Evolutionary conservation across 2,329 filamentous ascomycete genomes (phyloP).

Genomic region (Stachybotrys elegans): DNA sequence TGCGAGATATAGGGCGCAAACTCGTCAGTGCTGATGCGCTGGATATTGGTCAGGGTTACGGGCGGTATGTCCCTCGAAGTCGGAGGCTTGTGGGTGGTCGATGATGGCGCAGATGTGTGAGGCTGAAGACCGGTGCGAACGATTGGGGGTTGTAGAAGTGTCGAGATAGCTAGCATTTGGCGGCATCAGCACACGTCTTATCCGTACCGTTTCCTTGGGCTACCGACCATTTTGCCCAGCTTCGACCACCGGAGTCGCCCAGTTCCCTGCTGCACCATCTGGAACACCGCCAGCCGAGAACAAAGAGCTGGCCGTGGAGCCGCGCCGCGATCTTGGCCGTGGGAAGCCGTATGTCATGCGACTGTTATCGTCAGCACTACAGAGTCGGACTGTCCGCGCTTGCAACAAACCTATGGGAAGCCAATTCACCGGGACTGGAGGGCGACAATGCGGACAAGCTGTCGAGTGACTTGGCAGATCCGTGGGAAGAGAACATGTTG

Average conservation of each 20-base stretch:
- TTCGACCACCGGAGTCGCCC: slow-evolving; percentile 57
- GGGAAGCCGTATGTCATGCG: slow-evolving; percentile 38
- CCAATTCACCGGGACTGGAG: slow-evolving; percentile 48
- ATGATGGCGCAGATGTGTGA: slow-evolving; percentile 63
- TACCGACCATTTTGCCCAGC: slow-evolving; percentile 74
- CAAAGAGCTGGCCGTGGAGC: slow-evolving; percentile 82
- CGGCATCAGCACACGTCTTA: slow-evolving; percentile 9
- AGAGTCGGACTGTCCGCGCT: no score
- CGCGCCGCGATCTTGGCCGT: slow-evolving; percentile 57
- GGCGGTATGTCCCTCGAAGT: slow-evolving; percentile 88
- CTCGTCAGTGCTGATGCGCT: slow-evolving; percentile 70
- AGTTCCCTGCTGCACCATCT: slow-evolving; percentile 59
- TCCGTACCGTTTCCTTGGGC: neutral
- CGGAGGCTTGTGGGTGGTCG: slow-evolving; percentile 75
- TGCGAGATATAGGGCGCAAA: slow-evolving; percentile 83
- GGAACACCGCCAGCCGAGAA: slow-evolving; percentile 81
- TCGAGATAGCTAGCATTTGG: slow-evolving; percentile 72
- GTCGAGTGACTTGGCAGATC: slow-evolving; percentile 58
- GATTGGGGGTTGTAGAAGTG: slow-evolving; percentile 85
- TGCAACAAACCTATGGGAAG: slow-evolving; percentile 53
- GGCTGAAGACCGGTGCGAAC: slow-evolving; percentile 81
- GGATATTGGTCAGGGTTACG: slow-evolving; percentile 83
- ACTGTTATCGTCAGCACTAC: slow-evolving; percentile 21
- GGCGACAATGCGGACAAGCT: slow-evolving; percentile 53
- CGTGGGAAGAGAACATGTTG: slow-evolving; percentile 55